Evolutionary conservation across 179 eudicot genomes (phyloP).

Genomic region (Beta lomatogona): DNA sequence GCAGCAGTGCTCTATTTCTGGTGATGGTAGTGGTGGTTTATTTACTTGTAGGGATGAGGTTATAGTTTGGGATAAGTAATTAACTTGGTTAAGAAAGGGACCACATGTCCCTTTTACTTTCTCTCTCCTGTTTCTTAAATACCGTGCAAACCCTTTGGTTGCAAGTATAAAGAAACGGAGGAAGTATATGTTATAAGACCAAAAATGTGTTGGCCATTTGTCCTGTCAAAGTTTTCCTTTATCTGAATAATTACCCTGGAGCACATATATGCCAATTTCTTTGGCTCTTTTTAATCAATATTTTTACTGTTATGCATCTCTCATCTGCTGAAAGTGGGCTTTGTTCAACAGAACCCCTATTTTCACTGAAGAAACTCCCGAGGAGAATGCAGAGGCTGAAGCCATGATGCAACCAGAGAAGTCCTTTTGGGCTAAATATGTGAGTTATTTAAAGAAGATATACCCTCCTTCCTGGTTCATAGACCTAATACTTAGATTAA

Average conservation of each 20-base stretch:
- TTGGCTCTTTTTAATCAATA: neutral
- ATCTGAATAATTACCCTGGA: neutral
- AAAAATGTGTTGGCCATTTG: neutral
- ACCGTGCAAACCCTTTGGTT: too few species aligned
- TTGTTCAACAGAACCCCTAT: constrained; percentile 66
- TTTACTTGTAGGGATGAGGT: too few species aligned
- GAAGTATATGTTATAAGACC: neutral
- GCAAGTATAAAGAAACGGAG: too few species aligned
- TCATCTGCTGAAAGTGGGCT: constrained; percentile 1
- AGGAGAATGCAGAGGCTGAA: constrained; percentile 61
- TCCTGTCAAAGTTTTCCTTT: neutral
- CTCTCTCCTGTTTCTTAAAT: too few species aligned
- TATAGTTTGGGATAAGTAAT: too few species aligned
- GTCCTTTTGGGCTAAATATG: constrained; percentile 98
- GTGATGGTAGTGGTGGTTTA: too few species aligned
- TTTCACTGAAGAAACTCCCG: constrained; percentile 69
- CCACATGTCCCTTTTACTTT: too few species aligned
- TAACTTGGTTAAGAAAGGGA: too few species aligned
- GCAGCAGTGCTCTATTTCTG: too few species aligned
- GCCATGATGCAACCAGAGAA: constrained; percentile 63
- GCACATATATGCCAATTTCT: neutral
- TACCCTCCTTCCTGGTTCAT: neutral
- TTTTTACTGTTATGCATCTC: neutral
- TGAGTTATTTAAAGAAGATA: constrained; percentile 21
- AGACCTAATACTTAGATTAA: constrained; percentile 3